Evolutionary conservation across 2,329 filamentous ascomycete genomes (phyloP).

Genomic region (Cladosporium sp.): DNA sequence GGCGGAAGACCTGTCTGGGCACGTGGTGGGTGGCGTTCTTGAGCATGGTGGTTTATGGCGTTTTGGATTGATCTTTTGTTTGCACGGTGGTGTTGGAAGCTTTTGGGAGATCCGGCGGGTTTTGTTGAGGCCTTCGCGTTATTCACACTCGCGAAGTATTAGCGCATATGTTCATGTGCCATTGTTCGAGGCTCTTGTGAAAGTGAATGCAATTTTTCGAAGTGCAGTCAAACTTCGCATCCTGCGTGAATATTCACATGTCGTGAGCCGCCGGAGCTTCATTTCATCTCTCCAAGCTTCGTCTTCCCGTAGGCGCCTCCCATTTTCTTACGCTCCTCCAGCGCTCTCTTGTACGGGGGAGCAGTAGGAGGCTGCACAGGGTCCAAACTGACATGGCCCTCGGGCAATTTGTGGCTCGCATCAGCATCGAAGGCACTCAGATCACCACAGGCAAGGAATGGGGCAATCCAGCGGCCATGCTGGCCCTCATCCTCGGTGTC

Average conservation of each 20-base stretch:
- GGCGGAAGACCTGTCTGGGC: neutral
- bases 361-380: slow-evolving; percentile 93
- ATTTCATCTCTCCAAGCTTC: slow-evolving; percentile 32
- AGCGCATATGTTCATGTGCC: no score
- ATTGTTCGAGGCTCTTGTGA: no score
- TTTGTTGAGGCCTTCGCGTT: no score
- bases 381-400: slow-evolving; percentile 78
- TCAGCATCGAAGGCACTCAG: slow-evolving; percentile 92
- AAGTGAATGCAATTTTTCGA: no score
- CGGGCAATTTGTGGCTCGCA: slow-evolving; percentile 83
- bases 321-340: slow-evolving; percentile 72
- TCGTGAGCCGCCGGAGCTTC: neutral
- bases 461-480: slow-evolving; percentile 73
- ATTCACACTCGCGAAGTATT: no score
- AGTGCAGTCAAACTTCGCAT: no score
- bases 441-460: slow-evolving; percentile 96
- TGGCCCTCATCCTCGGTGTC: slow-evolving; percentile 35
- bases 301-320: slow-evolving; percentile 75
- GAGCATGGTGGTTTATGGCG: no score
- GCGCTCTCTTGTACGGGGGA: slow-evolving; percentile 84
- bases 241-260: no score
- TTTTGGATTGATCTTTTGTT: no score
- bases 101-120: no score
- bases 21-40: no score
- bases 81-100: no score